These are phyloP conservation scores for Starmerella potacharoeniae DNA, from an alignment of 805 yeast genomes.

Conservation along the genomic window DNA sequence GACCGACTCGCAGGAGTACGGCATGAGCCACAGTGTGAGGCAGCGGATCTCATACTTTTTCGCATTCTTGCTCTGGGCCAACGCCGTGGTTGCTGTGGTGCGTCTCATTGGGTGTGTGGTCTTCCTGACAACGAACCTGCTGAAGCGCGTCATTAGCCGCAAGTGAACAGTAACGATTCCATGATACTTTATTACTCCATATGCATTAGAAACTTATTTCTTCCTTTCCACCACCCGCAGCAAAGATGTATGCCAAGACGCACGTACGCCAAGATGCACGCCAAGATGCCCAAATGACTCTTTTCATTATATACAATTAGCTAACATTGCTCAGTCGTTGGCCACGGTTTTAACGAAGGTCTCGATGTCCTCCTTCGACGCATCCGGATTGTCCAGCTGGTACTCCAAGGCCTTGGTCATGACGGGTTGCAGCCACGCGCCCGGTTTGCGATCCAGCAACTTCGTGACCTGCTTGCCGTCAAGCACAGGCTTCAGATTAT, in stretches of 20 bases:
- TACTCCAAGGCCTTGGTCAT: constrained; percentile 49
- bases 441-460: constrained; percentile 49
- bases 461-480: constrained; percentile 57
- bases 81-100: constrained; percentile 49
- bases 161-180: constrained; percentile 4
- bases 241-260: no score
- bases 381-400: constrained; percentile 67
- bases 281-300: no score
- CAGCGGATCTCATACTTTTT: constrained; percentile 31
- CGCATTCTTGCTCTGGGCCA: constrained; percentile 48
- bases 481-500: constrained; percentile 49
- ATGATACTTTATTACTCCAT: no score
- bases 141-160: constrained; percentile 15
- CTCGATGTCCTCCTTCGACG: constrained; percentile 44
- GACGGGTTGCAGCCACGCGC: constrained; percentile 69
- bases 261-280: no score
- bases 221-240: no score
- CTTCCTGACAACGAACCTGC: constrained; percentile 31
- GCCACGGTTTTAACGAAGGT: constrained; percentile 24
- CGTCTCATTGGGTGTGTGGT: constrained; percentile 43
- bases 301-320: no score
- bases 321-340: background rate
- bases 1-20: constrained; percentile 27
- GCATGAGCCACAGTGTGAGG: constrained; percentile 32
- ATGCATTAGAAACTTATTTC: no score